phyloP scores from a whole-genome alignment of 2,329 filamentous ascomycete genomes.

The Purpureocillium takamizusanense region DNA sequence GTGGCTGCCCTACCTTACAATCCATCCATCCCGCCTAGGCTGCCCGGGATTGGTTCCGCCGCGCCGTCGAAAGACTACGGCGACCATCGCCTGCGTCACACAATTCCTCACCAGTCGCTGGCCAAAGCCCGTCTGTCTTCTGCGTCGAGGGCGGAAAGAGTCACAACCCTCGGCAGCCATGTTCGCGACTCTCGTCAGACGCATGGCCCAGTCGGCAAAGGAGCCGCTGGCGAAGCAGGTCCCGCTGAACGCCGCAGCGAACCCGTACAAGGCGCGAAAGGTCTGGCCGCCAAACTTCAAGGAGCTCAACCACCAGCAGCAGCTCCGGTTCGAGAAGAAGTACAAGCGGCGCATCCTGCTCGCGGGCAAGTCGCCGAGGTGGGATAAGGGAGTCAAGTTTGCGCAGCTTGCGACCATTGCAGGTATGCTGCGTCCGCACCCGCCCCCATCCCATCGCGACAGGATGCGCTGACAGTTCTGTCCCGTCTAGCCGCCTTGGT shows the following conservation, averaged over 20 bases:
- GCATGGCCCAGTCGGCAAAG: slow-evolving; percentile 22
- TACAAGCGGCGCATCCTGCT: slow-evolving; percentile 62
- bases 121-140: background rate
- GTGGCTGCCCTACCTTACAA: slow-evolving; percentile 15
- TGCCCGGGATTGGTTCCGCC: too few relatives aligned
- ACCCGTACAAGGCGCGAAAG: slow-evolving; percentile 58
- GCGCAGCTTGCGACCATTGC: slow-evolving; percentile 51
- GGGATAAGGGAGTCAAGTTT: slow-evolving; percentile 57
- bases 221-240: slow-evolving; percentile 15
- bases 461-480: too few relatives aligned
- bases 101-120: background rate
- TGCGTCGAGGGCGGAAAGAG: background rate
- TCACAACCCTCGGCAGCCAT: slow-evolving; percentile 15
- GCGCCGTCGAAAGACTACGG: too few relatives aligned
- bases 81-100: background rate
- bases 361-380: slow-evolving; percentile 51
- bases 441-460: background rate
- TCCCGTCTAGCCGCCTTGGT: slow-evolving; percentile 22
- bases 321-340: slow-evolving; percentile 70
- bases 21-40: background rate
- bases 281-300: slow-evolving; percentile 72
- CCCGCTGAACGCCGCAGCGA: slow-evolving; percentile 33
- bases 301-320: slow-evolving; percentile 59
- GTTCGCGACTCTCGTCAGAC: slow-evolving; percentile 24
- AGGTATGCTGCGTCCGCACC: slow-evolving; percentile 30